phyloP scores from a whole-genome alignment of 805 yeast genomes.

The Cyberlindnera saturnus region DNA sequence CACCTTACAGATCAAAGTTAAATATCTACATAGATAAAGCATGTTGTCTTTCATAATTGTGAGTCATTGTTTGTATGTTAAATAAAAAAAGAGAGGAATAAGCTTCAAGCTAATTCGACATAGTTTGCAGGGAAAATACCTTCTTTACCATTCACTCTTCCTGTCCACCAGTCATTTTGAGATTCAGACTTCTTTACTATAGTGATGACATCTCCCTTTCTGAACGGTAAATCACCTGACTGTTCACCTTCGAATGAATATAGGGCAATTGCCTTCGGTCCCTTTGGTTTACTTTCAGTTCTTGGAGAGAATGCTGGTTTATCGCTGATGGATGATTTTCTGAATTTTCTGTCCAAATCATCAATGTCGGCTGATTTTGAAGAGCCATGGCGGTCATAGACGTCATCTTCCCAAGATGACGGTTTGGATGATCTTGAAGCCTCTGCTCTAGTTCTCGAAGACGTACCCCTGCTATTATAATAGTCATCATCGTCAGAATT shows the following conservation, averaged over 20 bases:
- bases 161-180: conserved; percentile 98
- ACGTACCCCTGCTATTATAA: conserved; percentile 24
- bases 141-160: conserved; percentile 71
- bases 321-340: conserved; percentile 33
- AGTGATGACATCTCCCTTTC: conserved; percentile 89
- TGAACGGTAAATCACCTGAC: conserved; percentile 86
- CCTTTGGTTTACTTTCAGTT: conserved; percentile 32
- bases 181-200: conserved; percentile 82
- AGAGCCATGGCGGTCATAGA: conserved; percentile 52
- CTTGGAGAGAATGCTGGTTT: conserved; percentile 35
- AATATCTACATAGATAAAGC: conserved; percentile 1
- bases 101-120: conserved; percentile 55
- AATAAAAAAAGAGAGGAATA: neutral
- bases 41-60: neutral
- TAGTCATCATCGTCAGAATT: conserved; percentile 36
- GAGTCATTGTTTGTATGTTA: neutral
- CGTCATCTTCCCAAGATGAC: conserved; percentile 83
- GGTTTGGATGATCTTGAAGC: conserved; percentile 19
- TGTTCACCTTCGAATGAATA: conserved; percentile 89
- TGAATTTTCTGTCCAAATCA: conserved; percentile 33
- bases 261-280: conserved; percentile 84
- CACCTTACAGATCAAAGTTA: conserved; percentile 8
- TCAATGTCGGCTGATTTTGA: conserved; percentile 26
- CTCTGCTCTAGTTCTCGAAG: conserved; percentile 13
- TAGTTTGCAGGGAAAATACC: conserved; percentile 98